Conservation (phyloP, 495 filamentous ascomycete genomes). For the Tetracladium setigerum region DNA sequence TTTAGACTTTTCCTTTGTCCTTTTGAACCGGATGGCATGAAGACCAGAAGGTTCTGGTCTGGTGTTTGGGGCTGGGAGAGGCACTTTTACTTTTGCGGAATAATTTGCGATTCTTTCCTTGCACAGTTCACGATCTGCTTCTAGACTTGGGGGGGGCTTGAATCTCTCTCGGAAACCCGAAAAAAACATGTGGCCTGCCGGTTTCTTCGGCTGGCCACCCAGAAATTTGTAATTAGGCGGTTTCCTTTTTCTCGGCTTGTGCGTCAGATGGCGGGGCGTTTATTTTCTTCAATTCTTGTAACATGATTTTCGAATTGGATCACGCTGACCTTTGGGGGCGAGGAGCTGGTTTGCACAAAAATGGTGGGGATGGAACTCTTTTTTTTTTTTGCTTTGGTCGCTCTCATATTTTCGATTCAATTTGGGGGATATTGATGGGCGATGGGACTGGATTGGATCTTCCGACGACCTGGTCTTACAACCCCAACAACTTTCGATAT, state of each 20-base stretch:
- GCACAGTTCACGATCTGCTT: constrained; percentile 16
- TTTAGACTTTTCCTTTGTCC: constrained; percentile 20
- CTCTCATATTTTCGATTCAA: constrained; percentile 10
- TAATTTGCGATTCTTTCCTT: constrained; percentile 16
- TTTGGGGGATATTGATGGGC: background rate
- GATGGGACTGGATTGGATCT: background rate
- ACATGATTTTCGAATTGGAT: constrained; percentile 19
- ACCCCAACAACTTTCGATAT: background rate
- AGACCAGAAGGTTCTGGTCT: constrained; percentile 18
- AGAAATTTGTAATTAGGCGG: constrained; percentile 25
- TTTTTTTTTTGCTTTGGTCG: constrained; percentile 4
- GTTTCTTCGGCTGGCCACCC: constrained; percentile 20
- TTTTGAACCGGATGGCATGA: constrained; percentile 20
- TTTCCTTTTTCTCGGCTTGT: constrained; percentile 15
- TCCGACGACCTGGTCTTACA: background rate
- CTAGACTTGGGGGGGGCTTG: constrained; percentile 15
- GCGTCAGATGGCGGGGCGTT: constrained; percentile 3
- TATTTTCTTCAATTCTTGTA: constrained; percentile 18
- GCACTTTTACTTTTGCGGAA: constrained; percentile 7
- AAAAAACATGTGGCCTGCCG: constrained; percentile 16
- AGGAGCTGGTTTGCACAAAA: constrained; percentile 19
- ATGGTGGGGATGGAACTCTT: constrained; percentile 11
- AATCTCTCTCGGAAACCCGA: constrained; percentile 14
- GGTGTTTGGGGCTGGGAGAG: constrained; percentile 21
- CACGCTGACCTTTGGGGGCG: constrained; percentile 13